A percentile compares a stretch with the other conserved stretches of the same genome.
Conservation (phyloP, 352 stramenopile species). For the Pythium scleroteichum region DNA sequence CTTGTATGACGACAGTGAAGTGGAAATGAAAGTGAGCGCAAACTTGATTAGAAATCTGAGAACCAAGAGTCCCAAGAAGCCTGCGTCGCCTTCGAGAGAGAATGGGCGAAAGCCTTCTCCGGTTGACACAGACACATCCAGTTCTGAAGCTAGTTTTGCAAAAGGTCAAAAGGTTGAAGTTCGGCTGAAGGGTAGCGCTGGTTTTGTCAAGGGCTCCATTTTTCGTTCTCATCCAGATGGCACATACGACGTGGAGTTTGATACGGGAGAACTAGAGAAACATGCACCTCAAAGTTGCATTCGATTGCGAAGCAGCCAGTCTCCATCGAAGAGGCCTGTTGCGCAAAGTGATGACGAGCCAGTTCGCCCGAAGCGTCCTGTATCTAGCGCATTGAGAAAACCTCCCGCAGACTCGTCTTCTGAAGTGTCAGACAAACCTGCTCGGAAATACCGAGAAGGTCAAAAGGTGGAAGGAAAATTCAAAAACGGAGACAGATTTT, state of each 20-base stretch:
- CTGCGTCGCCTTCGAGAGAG: constrained; percentile 12
- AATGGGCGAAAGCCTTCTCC: constrained; percentile 8
- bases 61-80: constrained; percentile 37
- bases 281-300: constrained; percentile 40
- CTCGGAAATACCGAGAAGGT: constrained; percentile 23
- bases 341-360: constrained; percentile 51
- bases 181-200: constrained; percentile 43
- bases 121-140: constrained; percentile 33
- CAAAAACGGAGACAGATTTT: constrained; percentile 64
- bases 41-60: constrained; percentile 50
- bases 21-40: constrained; percentile 50
- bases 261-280: constrained; percentile 61
- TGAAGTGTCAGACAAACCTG: constrained; percentile 33
- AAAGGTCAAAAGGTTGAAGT: constrained; percentile 66
- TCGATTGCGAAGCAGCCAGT: constrained; percentile 23
- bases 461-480: constrained; percentile 40
- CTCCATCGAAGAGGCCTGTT: constrained; percentile 37
- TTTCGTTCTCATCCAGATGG: constrained; percentile 47
- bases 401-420: constrained; percentile 35
- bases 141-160: constrained; percentile 36
- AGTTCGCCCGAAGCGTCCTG: constrained; percentile 40
- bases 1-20: constrained; percentile 66
- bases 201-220: constrained; percentile 55
- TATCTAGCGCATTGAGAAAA: constrained; percentile 30
- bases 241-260: constrained; percentile 67